Percentiles rank a stretch among this genome's conserved stretches.
phyloP scores from a whole-genome alignment of 129 eudicot genomes.

The Ambrosia trifida region DNA sequence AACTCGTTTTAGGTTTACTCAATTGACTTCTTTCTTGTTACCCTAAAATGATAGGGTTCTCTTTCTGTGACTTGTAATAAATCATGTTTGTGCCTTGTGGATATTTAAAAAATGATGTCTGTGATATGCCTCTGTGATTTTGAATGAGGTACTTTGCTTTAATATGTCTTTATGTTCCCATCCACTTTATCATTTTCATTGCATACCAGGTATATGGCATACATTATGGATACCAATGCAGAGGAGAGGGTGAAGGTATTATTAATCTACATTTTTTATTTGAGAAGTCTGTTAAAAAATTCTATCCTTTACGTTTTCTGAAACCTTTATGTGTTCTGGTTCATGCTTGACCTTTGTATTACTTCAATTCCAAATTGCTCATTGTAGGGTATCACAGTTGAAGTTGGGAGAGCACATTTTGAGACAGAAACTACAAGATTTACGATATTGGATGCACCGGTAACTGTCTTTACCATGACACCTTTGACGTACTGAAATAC shows the following conservation, averaged over 20 bases:
- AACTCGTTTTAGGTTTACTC: neutral
- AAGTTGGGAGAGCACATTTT: constrained; percentile 94
- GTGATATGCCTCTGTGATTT: neutral
- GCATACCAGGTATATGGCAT: constrained; percentile 86
- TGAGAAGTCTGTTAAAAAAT: neutral
- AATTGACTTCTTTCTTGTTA: neutral
- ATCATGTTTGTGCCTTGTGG: too few relatives aligned
- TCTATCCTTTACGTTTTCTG: neutral
- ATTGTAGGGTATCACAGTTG: constrained; percentile 85
- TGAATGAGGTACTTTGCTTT: neutral
- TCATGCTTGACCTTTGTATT: constrained; percentile 11
- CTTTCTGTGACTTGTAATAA: neutral
- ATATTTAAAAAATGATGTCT: too few relatives aligned
- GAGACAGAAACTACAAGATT: constrained; percentile 87
- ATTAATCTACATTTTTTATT: neutral
- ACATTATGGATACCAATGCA: constrained; percentile 96
- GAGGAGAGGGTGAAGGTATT: constrained; percentile 86
- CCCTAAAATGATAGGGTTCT: neutral
- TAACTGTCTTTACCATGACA: constrained; percentile 29
- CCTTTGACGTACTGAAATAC: neutral
- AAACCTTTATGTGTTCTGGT: constrained; percentile 9
- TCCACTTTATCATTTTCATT: neutral
- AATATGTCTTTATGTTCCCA: neutral
- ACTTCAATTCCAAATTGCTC: constrained; percentile 10
- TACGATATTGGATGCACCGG: constrained; percentile 99